Evolutionary conservation across 306 rosid species (phyloP).

Genomic region (Morella rubra): DNA sequence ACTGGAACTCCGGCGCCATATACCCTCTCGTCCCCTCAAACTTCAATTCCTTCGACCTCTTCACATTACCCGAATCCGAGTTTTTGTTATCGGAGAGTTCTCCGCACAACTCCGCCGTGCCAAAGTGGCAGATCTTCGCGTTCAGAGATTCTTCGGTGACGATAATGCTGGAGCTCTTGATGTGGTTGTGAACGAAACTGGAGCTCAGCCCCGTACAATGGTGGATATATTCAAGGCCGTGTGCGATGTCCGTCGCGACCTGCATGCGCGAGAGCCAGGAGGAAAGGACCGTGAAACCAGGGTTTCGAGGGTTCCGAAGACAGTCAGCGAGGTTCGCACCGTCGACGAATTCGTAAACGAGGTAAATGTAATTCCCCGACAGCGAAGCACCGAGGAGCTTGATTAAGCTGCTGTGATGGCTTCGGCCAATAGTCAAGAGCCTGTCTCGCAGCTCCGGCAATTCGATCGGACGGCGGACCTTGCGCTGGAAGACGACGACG

Average conservation of each 20-base stretch:
- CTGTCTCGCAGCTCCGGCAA: conserved; percentile 48
- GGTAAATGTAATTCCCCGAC: conserved; percentile 56
- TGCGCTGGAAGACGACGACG: conserved; percentile 63
- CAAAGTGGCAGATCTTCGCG: conserved; percentile 85
- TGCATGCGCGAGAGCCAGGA: conserved; percentile 81
- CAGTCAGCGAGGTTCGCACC: conserved; percentile 76
- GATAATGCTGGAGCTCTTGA: conserved; percentile 74
- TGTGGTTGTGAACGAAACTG: conserved; percentile 71
- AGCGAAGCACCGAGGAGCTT: conserved; percentile 83
- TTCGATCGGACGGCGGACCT: conserved; percentile 52
- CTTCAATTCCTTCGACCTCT: conserved; percentile 44
- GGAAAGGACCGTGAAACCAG: conserved; percentile 63
- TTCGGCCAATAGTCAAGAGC: conserved; percentile 52
- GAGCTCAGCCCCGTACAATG: conserved; percentile 60
- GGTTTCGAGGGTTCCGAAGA: conserved; percentile 71
- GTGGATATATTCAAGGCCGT: conserved; percentile 90
- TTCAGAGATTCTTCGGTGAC: conserved; percentile 36
- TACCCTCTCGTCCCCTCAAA: conserved; percentile 87
- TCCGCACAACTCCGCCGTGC: conserved; percentile 78
- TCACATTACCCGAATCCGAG: conserved; percentile 9
- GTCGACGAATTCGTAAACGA: conserved; percentile 65
- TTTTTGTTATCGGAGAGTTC: conserved; percentile 17
- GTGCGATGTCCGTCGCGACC: conserved; percentile 81
- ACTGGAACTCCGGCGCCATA: conserved; percentile 82
- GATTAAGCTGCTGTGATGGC: conserved; percentile 68